A percentile compares a stretch with the other conserved stretches of the same genome.
Evolutionary conservation across 257 asterid genomes (phyloP).

Genomic region (Handroanthus guayacan): DNA sequence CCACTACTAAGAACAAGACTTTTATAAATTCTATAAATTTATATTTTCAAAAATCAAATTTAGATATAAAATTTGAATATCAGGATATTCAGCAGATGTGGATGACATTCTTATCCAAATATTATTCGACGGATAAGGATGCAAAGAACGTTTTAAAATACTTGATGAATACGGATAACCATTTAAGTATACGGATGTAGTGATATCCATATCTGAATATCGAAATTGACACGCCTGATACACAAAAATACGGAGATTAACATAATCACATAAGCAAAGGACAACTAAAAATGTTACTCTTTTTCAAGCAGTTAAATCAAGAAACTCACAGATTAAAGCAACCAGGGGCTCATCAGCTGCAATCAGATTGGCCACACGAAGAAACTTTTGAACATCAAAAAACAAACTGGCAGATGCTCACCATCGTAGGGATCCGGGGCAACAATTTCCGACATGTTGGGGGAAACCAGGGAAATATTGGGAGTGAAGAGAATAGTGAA

Average conservation of each 20-base stretch:
- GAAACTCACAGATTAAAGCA: slow-evolving; percentile 88
- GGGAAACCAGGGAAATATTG: slow-evolving; percentile 29
- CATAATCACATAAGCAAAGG: neutral
- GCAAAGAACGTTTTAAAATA: too few species aligned
- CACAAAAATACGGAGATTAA: neutral
- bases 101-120: too few species aligned
- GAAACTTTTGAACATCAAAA: slow-evolving; percentile 86
- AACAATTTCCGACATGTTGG: slow-evolving; percentile 78
- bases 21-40: too few species aligned
- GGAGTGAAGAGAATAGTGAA: slow-evolving; percentile 39
- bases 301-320: neutral
- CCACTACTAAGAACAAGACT: too few species aligned
- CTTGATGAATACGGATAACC: too few species aligned
- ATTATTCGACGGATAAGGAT: too few species aligned
- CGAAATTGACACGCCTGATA: too few species aligned
- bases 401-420: slow-evolving; percentile 87
- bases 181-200: too few species aligned
- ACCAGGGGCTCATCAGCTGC: slow-evolving; percentile 84
- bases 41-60: too few species aligned
- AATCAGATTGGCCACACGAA: slow-evolving; percentile 87
- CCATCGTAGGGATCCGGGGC: slow-evolving; percentile 88
- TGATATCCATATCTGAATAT: too few species aligned
- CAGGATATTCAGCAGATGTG: too few species aligned
- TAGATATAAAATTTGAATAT: too few species aligned
- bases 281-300: neutral